phyloP scores from a whole-genome alignment of 192 early-diverging fungal genomes.

The Gonapodya sp. region DNA sequence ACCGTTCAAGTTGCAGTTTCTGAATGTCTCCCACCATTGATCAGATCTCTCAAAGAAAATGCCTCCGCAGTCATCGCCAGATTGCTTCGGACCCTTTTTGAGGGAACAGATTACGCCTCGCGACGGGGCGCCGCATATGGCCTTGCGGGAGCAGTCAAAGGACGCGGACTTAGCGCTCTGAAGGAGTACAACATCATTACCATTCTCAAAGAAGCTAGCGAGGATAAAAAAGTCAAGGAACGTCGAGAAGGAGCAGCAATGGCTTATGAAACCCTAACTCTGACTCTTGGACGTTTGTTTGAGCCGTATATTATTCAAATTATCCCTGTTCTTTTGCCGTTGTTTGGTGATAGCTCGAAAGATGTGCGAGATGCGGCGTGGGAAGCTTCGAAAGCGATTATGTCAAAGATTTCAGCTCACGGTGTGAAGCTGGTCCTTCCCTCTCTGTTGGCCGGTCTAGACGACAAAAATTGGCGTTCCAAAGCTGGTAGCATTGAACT shows the following conservation, averaged over 20 bases:
- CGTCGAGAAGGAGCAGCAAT: slow-evolving; percentile 87
- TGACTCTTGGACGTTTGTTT: slow-evolving; percentile 66
- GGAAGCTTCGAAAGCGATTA: slow-evolving; percentile 83
- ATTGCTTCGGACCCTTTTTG: slow-evolving; percentile 61
- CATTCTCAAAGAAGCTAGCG: slow-evolving; percentile 67
- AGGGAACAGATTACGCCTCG: slow-evolving; percentile 67
- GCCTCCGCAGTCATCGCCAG: slow-evolving; percentile 47
- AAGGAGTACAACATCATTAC: slow-evolving; percentile 77
- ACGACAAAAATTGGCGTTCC: slow-evolving; percentile 89
- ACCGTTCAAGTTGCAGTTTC: slow-evolving; percentile 87
- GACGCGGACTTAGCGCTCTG: slow-evolving; percentile 74
- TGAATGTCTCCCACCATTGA: slow-evolving; percentile 85
- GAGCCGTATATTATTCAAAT: slow-evolving; percentile 96
- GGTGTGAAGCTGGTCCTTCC: slow-evolving; percentile 96
- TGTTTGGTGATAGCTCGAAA: slow-evolving; percentile 72
- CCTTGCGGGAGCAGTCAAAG: slow-evolving; percentile 86
- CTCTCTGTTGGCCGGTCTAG: slow-evolving; percentile 72
- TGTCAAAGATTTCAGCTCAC: slow-evolving; percentile 89
- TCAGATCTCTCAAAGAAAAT: slow-evolving; percentile 59
- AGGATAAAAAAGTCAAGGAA: slow-evolving; percentile 64
- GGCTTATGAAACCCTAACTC: slow-evolving; percentile 83
- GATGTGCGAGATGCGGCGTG: slow-evolving; percentile 86
- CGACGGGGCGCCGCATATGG: slow-evolving; percentile 93
- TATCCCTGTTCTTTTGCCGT: slow-evolving; percentile 72
- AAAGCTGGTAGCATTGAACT: slow-evolving; percentile 95